Evolutionary conservation across 352 stramenopile genomes (phyloP), one percentile per base, ranked within the genome.

Genomic region (Pythium aristosporum): DNA sequence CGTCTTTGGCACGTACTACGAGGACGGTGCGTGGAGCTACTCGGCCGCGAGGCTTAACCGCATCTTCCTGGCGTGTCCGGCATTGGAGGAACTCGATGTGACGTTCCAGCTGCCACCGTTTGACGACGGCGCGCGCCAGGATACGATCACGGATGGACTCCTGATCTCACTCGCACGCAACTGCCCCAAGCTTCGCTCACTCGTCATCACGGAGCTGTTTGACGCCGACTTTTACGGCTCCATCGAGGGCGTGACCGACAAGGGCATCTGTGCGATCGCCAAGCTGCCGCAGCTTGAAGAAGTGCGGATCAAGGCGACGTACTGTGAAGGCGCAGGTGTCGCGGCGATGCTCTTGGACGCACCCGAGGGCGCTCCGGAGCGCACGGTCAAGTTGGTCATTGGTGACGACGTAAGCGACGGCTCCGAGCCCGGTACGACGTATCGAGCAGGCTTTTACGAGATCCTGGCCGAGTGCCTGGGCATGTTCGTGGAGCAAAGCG

Each of bases 1-100:
- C 3, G 62, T 69, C 28, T 69, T 64, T 23, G 62, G 62, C 30
- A 64, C 47, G 23, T 69, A 69, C 55, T 69, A 69, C 43, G n/a
- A 47, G 18, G 62, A 69, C n/a, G 62, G 62, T 8, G 37, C 54
- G 55, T 69, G 62, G 62, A 51, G 23, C 2, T 64, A 60, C 30
- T 64, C 62, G 8, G 16, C 54, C 2, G 49, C 32, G 13, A 25
- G 54, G 11, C 47, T 69, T 15, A 37, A 55, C 10, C 37, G 55
- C 13, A 51, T 69, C 18, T 60, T 64, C n/a, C 13, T 51, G 43
- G 54, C 54, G 46, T 69, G 62, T 64, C 62, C 62, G 1, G 21
- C 36, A 7, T 42, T 69, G 36, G 54, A 64, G 32, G 62, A 69
- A 23, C 49, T 69, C 16, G 43, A 64, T n/a, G 62, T 64, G 21